Evolutionary conservation across 768 basidiomycete species (phyloP).

Genomic region (Polyporus arcularius): DNA sequence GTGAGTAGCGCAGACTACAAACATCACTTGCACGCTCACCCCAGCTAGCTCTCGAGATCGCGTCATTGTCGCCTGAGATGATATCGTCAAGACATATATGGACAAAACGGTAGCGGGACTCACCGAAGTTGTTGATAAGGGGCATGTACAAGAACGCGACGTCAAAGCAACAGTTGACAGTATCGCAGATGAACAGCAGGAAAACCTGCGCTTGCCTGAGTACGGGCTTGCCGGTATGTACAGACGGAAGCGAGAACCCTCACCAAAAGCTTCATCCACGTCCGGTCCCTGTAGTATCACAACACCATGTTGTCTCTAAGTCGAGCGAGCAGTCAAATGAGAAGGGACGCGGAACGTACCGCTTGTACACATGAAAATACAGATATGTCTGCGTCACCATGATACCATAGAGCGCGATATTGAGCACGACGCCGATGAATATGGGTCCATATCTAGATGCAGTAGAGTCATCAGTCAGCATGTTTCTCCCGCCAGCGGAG

Average conservation of each 20-base stretch:
- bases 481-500: not conserved
- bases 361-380: constrained; percentile 44
- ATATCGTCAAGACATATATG: too few relatives aligned
- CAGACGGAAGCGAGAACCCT: constrained; percentile 10
- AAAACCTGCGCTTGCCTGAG: constrained; percentile 32
- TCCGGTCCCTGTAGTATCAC: constrained; percentile 36
- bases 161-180: constrained; percentile 46
- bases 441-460: constrained; percentile 46
- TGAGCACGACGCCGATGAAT: constrained; percentile 46
- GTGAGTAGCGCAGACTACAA: not conserved
- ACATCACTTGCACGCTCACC: constrained; percentile 20
- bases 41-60: constrained; percentile 24
- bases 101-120: not conserved
- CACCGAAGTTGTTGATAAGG: constrained; percentile 49
- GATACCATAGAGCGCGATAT: constrained; percentile 47
- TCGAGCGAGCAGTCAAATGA: not conserved
- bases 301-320: not conserved
- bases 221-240: not conserved
- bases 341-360: constrained; percentile 15
- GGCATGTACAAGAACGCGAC: constrained; percentile 48
- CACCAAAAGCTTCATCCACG: constrained; percentile 49
- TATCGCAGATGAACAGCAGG: constrained; percentile 49
- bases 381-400: constrained; percentile 49
- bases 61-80: constrained; percentile 30
- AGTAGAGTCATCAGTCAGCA: too few relatives aligned